Base-by-base conservation (phyloP, 2,329 filamentous ascomycete genomes). In the Gyromitra esculenta region DNA sequence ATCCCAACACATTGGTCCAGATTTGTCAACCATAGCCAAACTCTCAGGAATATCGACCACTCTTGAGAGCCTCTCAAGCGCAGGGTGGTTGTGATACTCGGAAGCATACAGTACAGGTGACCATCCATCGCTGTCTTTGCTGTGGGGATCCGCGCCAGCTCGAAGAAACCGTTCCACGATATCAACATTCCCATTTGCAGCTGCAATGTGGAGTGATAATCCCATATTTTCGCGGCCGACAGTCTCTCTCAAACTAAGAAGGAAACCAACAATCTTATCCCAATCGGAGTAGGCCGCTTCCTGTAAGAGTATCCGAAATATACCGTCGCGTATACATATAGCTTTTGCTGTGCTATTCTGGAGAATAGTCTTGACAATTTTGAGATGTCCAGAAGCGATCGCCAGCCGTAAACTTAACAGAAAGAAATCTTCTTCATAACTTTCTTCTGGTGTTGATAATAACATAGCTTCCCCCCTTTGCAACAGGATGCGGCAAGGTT, bases 181-280 rank as follows among this genome's bases (percentile, higher is more conserved):
- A 5, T 52, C n/a, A 41, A n/a, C 18, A 15, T 70, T 31, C 13
- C 69, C 60, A 11, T 48, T 31, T 5, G 57, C 37, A 1, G 50
- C 54, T 21, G 69, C 69, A 59, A 73, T 35, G 50, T 66, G 60
- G 5, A 73, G 25, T 1, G 69, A 37, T n/a, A 57, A 6, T 31
- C 69, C 69, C 0, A 48, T 13, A 5, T 21, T 39, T 3, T 6
- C 9, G 15, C 8, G 31, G 8, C 25, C 21, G 9, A 37, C 6
- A 2, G 2, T 45, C 13, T 73, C 48, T 18, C 1, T 73, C 0
- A 21, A 45, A 56, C 37, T 25, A 50, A 73, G 60, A 2, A 73
- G 50, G 9, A 59, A 5, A 0, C 66, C 60, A 11, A 73, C 35
- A 6, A 48, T 21, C 15, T 57, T 57, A 1, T 56, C 48, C 6